These are phyloP conservation scores for Penicillium decumbens DNA, from an alignment of 2,329 filamentous ascomycete species.

Conservation along the genomic window DNA sequence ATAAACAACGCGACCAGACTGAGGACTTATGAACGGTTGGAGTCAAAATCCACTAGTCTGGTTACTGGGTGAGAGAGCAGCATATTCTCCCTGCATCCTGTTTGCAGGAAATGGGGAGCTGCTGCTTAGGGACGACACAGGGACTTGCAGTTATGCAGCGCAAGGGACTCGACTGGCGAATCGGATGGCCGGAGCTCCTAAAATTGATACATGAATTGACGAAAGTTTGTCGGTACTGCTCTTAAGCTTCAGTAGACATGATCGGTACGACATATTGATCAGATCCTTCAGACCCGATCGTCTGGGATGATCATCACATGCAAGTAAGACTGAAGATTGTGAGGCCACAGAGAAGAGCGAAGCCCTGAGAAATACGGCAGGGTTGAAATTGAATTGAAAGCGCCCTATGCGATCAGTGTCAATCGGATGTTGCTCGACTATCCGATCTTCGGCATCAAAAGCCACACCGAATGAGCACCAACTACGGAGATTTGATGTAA, in stretches of 20 bases:
- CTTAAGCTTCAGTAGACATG: neutral
- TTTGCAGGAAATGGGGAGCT: slow-evolving; percentile 16
- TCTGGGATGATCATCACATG: neutral
- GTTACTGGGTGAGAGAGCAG: slow-evolving; percentile 8
- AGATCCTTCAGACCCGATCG: neutral
- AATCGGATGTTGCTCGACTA: no score
- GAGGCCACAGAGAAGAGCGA: neutral
- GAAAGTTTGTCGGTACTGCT: neutral
- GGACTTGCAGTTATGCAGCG: slow-evolving; percentile 13
- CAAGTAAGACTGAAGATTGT: neutral
- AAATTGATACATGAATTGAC: neutral
- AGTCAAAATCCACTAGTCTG: slow-evolving; percentile 16
- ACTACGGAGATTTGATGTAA: no score
- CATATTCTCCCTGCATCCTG: slow-evolving; percentile 16
- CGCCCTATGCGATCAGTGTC: neutral
- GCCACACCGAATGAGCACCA: no score
- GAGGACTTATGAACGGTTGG: slow-evolving; percentile 6
- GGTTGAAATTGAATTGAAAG: neutral
- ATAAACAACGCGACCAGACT: slow-evolving; percentile 12
- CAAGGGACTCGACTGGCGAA: slow-evolving; percentile 19
- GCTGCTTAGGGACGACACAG: slow-evolving; percentile 13
- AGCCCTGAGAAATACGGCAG: neutral
- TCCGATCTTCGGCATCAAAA: no score
- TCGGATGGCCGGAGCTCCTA: neutral
- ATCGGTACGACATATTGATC: neutral